A percentile compares a stretch with the other conserved stretches of the same genome.
Evolutionary conservation across 495 filamentous ascomycete species (phyloP).

Genomic region (Staphylotrichum longicolle): DNA sequence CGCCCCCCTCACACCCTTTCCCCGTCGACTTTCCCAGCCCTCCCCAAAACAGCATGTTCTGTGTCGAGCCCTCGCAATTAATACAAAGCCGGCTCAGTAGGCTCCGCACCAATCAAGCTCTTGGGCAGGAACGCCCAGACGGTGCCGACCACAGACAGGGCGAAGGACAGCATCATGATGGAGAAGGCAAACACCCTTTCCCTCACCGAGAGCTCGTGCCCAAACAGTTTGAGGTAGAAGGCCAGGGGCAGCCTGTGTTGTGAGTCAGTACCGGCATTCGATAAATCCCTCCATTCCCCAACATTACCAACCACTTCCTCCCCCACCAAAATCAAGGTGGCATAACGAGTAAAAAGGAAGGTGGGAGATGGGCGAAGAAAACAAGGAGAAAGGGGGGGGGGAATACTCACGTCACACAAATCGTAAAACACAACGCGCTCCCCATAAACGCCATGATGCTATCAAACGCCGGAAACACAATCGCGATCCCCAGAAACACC

Average conservation of each 20-base stretch:
- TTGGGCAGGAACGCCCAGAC: constrained; percentile 86
- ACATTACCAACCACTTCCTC: not conserved
- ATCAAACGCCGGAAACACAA: constrained; percentile 86
- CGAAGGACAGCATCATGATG: constrained; percentile 65
- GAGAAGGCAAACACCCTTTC: constrained; percentile 68
- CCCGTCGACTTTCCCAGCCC: no score
- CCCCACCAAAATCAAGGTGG: not conserved
- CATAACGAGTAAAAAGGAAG: no score
- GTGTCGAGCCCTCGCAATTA: not conserved
- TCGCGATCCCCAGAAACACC: constrained; percentile 52
- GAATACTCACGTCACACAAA: constrained; percentile 72
- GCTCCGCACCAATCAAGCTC: constrained; percentile 47
- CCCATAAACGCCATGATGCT: constrained; percentile 93
- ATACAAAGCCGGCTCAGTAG: not conserved
- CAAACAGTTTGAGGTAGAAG: constrained; percentile 92
- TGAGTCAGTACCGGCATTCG: not conserved
- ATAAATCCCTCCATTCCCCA: no score
- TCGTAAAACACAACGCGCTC: constrained; percentile 85
- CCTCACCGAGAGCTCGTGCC: constrained; percentile 62
- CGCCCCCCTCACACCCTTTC: no score
- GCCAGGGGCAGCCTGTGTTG: constrained; percentile 61
- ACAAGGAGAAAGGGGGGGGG: not conserved
- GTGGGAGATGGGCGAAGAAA: not conserved
- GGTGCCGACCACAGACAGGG: constrained; percentile 74
- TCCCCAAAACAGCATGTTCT: no score